Percentiles rank a stretch among this genome's conserved stretches.
These are phyloP conservation scores for Dalbergia oliveri DNA, from an alignment of 306 rosid genomes.

Conservation along the genomic window DNA sequence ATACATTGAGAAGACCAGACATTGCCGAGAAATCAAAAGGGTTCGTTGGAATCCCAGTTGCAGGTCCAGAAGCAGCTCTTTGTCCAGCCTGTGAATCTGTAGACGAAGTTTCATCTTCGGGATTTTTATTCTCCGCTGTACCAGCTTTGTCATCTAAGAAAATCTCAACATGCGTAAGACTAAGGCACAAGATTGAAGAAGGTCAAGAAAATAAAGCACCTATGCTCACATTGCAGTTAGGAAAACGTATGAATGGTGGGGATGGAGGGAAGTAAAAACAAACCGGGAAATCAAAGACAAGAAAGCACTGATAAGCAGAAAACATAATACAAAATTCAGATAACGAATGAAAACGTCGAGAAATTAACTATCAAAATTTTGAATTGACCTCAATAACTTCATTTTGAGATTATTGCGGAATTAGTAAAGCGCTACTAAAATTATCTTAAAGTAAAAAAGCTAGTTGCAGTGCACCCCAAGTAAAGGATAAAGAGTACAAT, in stretches of 20 bases:
- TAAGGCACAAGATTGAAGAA: conserved; percentile 23
- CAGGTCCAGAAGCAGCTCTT: conserved; percentile 60
- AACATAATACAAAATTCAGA: conserved; percentile 7
- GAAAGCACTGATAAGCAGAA: conserved; percentile 4
- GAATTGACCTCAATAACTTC: no score
- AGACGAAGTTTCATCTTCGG: conserved; percentile 68
- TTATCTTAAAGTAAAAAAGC: no score
- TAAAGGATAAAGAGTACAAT: no score
- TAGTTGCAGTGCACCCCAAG: no score
- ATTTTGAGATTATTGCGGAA: no score
- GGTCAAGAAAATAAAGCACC: conserved; percentile 17
- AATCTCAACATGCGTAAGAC: conserved; percentile 40
- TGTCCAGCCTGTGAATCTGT: conserved; percentile 57
- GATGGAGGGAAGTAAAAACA: not conserved
- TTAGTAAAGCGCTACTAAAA: no score
- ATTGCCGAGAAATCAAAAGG: conserved; percentile 97
- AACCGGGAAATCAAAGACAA: no score
- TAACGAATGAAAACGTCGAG: not conserved
- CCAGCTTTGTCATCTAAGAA: conserved; percentile 70
- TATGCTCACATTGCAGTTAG: not conserved
- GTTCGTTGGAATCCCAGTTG: conserved; percentile 64
- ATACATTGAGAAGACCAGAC: conserved; percentile 95
- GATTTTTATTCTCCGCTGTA: conserved; percentile 56
- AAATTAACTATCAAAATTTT: no score
- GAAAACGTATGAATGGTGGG: not conserved